Conservation (phyloP, 176 grass and related monocot genomes). For the Oryza glaberrima region DNA sequence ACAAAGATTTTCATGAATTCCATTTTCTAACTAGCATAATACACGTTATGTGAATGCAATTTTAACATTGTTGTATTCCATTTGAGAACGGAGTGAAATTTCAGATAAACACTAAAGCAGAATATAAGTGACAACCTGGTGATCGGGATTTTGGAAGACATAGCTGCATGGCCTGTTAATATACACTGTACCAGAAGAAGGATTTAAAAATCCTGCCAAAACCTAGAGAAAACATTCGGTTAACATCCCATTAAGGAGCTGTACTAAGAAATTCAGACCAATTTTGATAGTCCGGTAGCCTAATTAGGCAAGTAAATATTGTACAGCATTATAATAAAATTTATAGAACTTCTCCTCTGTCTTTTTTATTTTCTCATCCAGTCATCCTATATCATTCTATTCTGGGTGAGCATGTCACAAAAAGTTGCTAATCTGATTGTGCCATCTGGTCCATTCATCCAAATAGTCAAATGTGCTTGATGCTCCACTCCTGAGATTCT, state of each 20-base stretch:
- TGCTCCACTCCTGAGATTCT: not conserved
- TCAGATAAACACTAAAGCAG: not conserved
- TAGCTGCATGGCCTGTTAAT: conserved; percentile 77
- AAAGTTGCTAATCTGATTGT: not conserved
- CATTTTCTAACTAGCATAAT: not conserved
- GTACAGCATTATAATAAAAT: too few relatives aligned
- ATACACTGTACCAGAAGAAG: conserved; percentile 56
- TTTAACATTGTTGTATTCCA: not conserved
- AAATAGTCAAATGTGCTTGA: not conserved
- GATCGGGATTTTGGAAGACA: conserved; percentile 98
- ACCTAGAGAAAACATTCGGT: conserved; percentile 54
- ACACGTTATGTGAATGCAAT: not conserved
- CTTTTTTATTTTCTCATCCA: not conserved
- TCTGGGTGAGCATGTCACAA: not conserved
- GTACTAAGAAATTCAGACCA: not conserved
- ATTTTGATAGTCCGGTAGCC: not conserved
- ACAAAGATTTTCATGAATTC: not conserved
- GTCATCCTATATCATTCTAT: not conserved
- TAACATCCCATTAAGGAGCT: conserved; percentile 17
- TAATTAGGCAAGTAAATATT: not conserved
- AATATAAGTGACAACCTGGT: conserved; percentile 64
- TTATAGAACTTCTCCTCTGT: too few relatives aligned
- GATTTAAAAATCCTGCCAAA: conserved; percentile 80
- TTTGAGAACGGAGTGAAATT: not conserved
- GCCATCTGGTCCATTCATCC: not conserved